A percentile compares a stretch with the other conserved stretches of the same genome.
Evolutionary conservation across 169 alveolate species (phyloP).

Genomic region (Amoebophrya sp.): DNA sequence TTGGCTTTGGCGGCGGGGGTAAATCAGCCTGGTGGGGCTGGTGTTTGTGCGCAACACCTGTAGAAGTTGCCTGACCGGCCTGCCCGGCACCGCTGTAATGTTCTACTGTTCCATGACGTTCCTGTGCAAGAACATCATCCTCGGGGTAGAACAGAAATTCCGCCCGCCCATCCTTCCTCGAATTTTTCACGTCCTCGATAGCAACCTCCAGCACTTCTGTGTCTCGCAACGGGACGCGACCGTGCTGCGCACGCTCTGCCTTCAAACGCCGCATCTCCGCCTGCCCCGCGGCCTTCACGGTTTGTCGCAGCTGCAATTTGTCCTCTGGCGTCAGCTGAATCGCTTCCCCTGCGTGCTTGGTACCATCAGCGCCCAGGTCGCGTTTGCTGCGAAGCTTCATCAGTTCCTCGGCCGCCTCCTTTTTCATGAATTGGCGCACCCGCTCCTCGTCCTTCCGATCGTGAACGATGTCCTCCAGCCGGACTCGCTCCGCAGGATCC

Average conservation of each 20-base stretch:
- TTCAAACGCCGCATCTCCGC: background rate
- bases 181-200: background rate
- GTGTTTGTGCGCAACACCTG: too few species aligned
- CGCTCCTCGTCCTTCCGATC: background rate
- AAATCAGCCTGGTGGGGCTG: too few species aligned
- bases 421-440: background rate
- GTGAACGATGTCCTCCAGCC: background rate
- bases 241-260: background rate
- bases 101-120: too few species aligned
- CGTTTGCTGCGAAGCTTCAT: background rate
- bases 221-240: background rate
- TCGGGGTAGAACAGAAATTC: too few species aligned
- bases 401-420: background rate
- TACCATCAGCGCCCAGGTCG: background rate
- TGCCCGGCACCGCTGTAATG: too few species aligned
- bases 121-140: too few species aligned
- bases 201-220: background rate
- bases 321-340: too few species aligned
- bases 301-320: background rate
- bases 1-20: too few species aligned
- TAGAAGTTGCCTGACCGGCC: too few species aligned
- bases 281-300: background rate
- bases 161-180: too few species aligned
- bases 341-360: background rate
- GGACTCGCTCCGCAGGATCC: background rate